A percentile compares a stretch with the other conserved stretches of the same genome.
phyloP scores from a whole-genome alignment of 345 rosid species.

The Hibiscus mutabilis region DNA sequence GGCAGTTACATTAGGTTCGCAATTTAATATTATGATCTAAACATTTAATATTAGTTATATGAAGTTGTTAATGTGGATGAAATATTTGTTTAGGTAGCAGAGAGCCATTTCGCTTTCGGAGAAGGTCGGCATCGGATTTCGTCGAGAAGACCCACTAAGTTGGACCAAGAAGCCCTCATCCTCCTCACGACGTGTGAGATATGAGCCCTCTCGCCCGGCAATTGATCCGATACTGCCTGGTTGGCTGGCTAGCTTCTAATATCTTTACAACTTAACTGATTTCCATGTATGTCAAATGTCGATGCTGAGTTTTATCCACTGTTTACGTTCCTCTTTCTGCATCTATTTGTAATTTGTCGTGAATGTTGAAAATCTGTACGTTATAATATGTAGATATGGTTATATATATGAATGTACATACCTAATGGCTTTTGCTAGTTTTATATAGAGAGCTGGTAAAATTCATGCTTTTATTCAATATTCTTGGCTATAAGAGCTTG shows the following conservation, averaged over 20 bases:
- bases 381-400: background rate
- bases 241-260: background rate
- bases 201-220: background rate
- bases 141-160: constrained; percentile 53
- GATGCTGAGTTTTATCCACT: background rate
- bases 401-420: background rate
- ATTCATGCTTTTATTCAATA: background rate
- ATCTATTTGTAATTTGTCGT: background rate
- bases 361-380: background rate
- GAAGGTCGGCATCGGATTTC: constrained; percentile 69
- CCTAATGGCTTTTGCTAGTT: too few species aligned
- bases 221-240: background rate
- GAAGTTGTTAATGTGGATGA: background rate
- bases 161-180: constrained; percentile 65
- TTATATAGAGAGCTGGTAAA: background rate
- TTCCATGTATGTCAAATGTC: too few species aligned
- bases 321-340: background rate
- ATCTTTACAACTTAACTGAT: too few species aligned
- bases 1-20: too few species aligned
- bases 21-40: too few species aligned
- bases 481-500: too few species aligned
- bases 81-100: constrained; percentile 42
- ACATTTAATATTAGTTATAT: too few species aligned
- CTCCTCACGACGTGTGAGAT: constrained; percentile 82
- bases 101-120: constrained; percentile 70